Conservation (phyloP, 2,329 filamentous ascomycete genomes). For the Fusarium brachygibbosum region DNA sequence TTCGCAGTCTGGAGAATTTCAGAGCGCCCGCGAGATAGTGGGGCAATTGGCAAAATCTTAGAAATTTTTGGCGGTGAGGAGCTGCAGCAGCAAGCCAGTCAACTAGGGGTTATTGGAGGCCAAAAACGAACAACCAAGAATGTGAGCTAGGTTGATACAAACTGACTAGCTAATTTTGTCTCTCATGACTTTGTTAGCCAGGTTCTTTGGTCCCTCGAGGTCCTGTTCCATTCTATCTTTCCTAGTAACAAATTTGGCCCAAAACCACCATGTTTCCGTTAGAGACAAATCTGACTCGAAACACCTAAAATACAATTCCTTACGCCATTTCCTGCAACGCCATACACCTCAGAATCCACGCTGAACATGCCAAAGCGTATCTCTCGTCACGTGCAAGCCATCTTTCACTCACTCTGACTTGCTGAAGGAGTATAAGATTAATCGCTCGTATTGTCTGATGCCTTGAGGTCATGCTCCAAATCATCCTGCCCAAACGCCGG, state of each 20-base stretch:
- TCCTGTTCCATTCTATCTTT: constrained; percentile 3
- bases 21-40: constrained; percentile 40
- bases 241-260: constrained; percentile 40
- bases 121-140: not conserved
- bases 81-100: constrained; percentile 17
- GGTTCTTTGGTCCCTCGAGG: not conserved
- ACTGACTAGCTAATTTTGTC: not conserved
- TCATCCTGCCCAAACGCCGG: too few relatives aligned
- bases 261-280: constrained; percentile 31
- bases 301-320: constrained; percentile 15
- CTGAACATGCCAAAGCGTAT: not conserved
- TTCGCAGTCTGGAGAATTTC: constrained; percentile 25
- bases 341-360: not conserved
- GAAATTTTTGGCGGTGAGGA: constrained; percentile 52
- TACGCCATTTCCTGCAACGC: constrained; percentile 35
- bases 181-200: not conserved
- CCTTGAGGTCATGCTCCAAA: too few relatives aligned
- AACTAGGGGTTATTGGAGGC: not conserved
- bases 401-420: not conserved
- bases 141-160: not conserved
- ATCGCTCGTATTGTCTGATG: not conserved
- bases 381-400: not conserved
- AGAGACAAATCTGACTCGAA: constrained; percentile 19
- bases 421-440: not conserved
- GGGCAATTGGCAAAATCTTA: constrained; percentile 51